A percentile compares a stretch with the other conserved stretches of the same genome.
These are phyloP conservation scores for Cynara cardunculus DNA, from an alignment of 129 eudicot genomes.

Conservation along the genomic window DNA sequence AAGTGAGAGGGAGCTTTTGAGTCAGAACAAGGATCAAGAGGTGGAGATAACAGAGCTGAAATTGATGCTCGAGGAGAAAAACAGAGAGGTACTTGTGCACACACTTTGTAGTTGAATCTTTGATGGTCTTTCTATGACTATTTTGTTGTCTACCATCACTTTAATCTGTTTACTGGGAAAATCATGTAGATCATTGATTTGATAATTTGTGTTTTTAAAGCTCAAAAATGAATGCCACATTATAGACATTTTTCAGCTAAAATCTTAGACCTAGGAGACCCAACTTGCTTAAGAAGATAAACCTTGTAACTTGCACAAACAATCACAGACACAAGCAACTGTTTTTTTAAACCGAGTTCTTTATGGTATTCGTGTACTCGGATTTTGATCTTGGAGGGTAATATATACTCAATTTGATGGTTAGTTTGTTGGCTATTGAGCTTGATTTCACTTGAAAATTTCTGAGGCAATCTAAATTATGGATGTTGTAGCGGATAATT, in stretches of 20 bases:
- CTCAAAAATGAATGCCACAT: no score
- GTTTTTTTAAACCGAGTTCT: neutral
- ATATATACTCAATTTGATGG: neutral
- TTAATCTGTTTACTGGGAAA: neutral
- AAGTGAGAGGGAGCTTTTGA: conserved; percentile 93
- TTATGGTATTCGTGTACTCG: neutral
- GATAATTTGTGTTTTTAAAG: neutral
- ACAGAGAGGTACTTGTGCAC: conserved; percentile 53
- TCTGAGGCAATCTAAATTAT: neutral
- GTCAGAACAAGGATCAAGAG: conserved; percentile 66
- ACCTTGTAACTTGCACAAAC: neutral
- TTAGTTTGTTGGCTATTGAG: neutral
- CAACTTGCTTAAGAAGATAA: neutral
- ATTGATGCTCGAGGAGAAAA: conserved; percentile 51
- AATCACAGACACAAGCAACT: neutral
- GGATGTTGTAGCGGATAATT: neutral
- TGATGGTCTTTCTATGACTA: neutral
- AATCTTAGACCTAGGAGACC: neutral
- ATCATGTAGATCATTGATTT: neutral
- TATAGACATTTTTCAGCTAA: neutral
- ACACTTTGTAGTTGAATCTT: neutral
- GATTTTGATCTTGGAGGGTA: neutral
- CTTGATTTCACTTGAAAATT: neutral
- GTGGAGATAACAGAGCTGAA: conserved; percentile 54
- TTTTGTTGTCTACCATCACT: neutral